phyloP scores from a whole-genome alignment of 108 stramenopile genomes.

The Discostella pseudostelligera region DNA sequence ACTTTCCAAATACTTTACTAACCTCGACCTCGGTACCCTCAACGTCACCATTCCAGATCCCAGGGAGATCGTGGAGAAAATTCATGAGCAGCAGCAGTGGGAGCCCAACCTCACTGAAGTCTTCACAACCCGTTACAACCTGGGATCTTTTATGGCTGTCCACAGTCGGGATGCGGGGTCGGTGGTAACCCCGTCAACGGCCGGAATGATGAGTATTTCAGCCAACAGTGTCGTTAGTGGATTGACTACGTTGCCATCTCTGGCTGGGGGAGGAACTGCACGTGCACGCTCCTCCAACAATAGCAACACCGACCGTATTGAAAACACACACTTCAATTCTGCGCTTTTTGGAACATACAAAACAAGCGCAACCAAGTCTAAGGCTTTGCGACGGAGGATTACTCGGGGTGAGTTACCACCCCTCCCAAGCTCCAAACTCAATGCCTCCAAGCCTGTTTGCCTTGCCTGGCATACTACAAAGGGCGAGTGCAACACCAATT shows the following conservation, averaged over 20 bases:
- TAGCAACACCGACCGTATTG: not conserved
- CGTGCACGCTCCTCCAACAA: not conserved
- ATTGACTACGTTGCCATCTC: not conserved
- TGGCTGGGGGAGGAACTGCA: too few species aligned
- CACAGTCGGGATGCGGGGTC: not conserved
- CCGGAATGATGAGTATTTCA: not conserved
- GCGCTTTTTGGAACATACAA: not conserved
- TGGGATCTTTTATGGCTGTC: not conserved
- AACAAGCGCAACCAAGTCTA: not conserved
- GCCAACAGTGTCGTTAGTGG: not conserved
- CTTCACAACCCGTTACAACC: not conserved
- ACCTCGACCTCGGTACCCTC: not conserved
- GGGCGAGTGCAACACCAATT: slow-evolving; percentile 2
- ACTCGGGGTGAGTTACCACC: not conserved
- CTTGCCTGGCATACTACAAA: slow-evolving; percentile 14
- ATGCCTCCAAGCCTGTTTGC: slow-evolving; percentile 1
- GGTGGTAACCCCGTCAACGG: not conserved
- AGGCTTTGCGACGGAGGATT: not conserved
- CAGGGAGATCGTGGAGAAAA: not conserved
- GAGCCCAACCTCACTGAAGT: not conserved
- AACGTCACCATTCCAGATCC: not conserved
- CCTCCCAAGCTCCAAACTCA: not conserved
- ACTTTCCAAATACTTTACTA: not conserved
- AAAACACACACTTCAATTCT: slow-evolving; percentile 1
- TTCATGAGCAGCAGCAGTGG: not conserved